Percentiles rank a stretch among this genome's conserved stretches.
Evolutionary conservation across 495 filamentous ascomycete species (phyloP).

Genomic region (Diplogelasinospora grovesii): DNA sequence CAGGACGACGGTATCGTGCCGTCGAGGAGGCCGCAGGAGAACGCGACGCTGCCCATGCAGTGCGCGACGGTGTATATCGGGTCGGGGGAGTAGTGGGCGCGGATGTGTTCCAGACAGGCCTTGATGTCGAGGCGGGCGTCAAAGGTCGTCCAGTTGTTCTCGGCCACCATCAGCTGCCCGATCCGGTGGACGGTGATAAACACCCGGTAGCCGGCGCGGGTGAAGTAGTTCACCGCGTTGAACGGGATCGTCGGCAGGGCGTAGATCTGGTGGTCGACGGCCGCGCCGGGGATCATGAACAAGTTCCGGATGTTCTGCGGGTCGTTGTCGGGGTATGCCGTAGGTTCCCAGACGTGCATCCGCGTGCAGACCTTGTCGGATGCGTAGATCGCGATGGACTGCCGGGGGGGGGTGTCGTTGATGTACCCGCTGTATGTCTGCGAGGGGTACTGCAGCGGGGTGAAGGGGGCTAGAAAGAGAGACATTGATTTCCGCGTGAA

Average conservation of each 20-base stretch:
- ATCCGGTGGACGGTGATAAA: constrained; percentile 56
- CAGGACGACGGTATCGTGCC: constrained; percentile 52
- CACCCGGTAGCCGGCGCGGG: constrained; percentile 50
- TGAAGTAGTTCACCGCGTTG: constrained; percentile 62
- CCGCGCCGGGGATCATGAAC: constrained; percentile 56
- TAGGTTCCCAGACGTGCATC: constrained; percentile 51
- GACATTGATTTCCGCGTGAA: constrained; percentile 49
- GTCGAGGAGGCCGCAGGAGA: constrained; percentile 54
- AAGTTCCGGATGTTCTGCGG: constrained; percentile 35
- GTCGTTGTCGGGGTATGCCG: constrained; percentile 19
- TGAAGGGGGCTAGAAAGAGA: constrained; percentile 51
- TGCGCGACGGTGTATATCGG: constrained; percentile 57
- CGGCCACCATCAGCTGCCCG: constrained; percentile 47
- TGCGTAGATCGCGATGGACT: constrained; percentile 36
- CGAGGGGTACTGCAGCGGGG: constrained; percentile 47
- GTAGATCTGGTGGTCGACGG: constrained; percentile 58
- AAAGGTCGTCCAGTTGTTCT: constrained; percentile 50
- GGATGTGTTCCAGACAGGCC: constrained; percentile 52
- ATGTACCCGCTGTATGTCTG: constrained; percentile 41
- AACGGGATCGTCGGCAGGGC: constrained; percentile 57
- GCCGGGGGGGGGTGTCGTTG: constrained; percentile 37
- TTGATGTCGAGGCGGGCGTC: constrained; percentile 57
- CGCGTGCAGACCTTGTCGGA: constrained; percentile 47
- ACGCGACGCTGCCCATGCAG: constrained; percentile 60
- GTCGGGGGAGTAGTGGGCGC: constrained; percentile 24